Base-by-base conservation (phyloP, 164 flowering plant species). In the Santalum album region DNA sequence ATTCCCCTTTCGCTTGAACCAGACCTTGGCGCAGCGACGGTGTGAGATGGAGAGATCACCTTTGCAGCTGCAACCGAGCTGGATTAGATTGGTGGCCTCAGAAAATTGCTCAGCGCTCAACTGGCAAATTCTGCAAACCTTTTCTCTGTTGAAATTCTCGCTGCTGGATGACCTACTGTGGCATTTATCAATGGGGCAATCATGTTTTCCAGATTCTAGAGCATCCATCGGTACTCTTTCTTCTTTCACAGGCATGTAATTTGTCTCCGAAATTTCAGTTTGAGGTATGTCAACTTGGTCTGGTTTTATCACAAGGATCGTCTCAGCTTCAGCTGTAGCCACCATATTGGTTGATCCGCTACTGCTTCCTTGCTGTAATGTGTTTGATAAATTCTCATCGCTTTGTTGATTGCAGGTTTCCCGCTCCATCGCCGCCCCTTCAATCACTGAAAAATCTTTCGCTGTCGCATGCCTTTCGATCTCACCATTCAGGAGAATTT, bases 11-110 rank as follows among this genome's bases (percentile, higher is more conserved):
- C 12, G 52, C 24, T 22, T 46, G 45, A 65, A 65, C 68, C 68
- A 65, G 32, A 47, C 20, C 48, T 40, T 19, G 3, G 68, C 68
- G 21, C 68, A 65, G 19, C 23, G 51, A 12, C 7, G 29, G 47
- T 65, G 68, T 7, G 63, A 54, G 9, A 43, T 51, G 7, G 62
- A 52, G 2, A 65, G 56, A 14, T 54, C 68, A 26, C 45, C 59
- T 48, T 58, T 65, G 51, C 68, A 65, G 16, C 34, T 53, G 55
- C 68, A 65, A 44, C 68, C 68, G 40, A 65, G 63, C 25, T 45
- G 55, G 19, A 59, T 55, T 4, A 65, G 42, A 48, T 49, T 25
- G 12, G 39, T 10, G 49, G 35, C 42, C 49, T 32, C 54, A 15
- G 54, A 43, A 23, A 27, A 12, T 12, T 9, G 25, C 3, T 58